Evolutionary conservation across 2,329 filamentous ascomycete species (phyloP), one percentile per base, ranked within the genome.

Genomic region (Sclerotinia glacialis): DNA sequence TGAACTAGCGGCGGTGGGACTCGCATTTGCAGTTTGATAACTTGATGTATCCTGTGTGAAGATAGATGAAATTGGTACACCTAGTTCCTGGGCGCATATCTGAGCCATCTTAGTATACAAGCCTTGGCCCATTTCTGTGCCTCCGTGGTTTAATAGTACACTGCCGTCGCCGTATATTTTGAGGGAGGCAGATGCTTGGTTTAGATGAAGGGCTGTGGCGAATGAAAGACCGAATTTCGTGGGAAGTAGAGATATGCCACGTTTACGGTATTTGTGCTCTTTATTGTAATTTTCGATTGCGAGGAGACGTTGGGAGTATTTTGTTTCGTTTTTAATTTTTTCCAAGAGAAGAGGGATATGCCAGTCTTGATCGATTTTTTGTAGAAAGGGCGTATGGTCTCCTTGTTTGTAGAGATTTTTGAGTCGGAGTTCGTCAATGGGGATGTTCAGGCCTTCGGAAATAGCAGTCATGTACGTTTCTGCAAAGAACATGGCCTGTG

Each of bases 221-320:
- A 96, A 98, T 8, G 92, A 96, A 74, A 98, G 96, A 71, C 94
- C 94, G 73, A 97, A 98, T 75, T 98, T 98, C 34, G 94, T 97
- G 0, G 94, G 94, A 67, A 98, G 89, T 64, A 74, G 68, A n/a
- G 68, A 69, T 16, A 88, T 77, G 0, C 94, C 94, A 63, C 93
- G 88, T 81, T 97, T 97, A 74, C 93, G 92, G 93, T 94, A 98
- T 78, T 92, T 96, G 80, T 94, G 90, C 28, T 83, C 83, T 60
- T 83, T 81, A 79, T 98, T 98, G 82, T 94, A 97, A 67, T 88
- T 83, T 23, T 85, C 82, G 23, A 95, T 83, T 8, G 86, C 89
- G 67, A 86, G 80, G 55, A 87, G 86, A 52, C 92, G 88, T 56
- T 83, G 80, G 1, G 81, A 80, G 77, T 96, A 97, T 31, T 87